Conservation (phyloP, 148 eudicot genomes). For the Fallopia convolvulus region DNA sequence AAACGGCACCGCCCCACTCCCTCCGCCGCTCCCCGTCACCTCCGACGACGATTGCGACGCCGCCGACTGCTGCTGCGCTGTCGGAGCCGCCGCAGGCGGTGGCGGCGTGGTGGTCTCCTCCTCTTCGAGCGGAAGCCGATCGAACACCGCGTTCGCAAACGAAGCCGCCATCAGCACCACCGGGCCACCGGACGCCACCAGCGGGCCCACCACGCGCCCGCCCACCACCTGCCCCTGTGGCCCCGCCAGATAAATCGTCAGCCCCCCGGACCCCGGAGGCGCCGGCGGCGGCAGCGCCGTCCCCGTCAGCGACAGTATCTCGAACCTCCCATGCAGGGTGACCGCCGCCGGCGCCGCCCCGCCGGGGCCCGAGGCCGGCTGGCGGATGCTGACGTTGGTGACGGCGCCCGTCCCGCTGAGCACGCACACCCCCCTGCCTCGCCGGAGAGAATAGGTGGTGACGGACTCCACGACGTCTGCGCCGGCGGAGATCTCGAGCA, state of each 20-base stretch:
- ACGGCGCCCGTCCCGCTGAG: constrained; percentile 30
- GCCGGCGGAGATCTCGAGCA: constrained; percentile 25
- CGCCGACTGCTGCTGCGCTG: constrained; percentile 14
- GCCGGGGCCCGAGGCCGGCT: constrained; percentile 18
- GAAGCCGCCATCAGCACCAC: constrained; percentile 17
- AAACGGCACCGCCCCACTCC: constrained; percentile 13
- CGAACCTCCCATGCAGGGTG: constrained; percentile 34
- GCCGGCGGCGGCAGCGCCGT: constrained; percentile 23
- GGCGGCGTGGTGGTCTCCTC: background rate
- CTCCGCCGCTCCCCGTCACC: constrained; percentile 23
- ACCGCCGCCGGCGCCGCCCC: constrained; percentile 15
- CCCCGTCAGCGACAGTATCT: constrained; percentile 28
- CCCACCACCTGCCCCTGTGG: constrained; percentile 20
- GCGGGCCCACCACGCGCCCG: constrained; percentile 15
- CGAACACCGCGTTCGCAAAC: constrained; percentile 17
- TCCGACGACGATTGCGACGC: constrained; percentile 32
- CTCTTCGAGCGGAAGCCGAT: constrained; percentile 23
- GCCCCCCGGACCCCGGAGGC: constrained; percentile 13
- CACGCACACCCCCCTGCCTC: constrained; percentile 33
- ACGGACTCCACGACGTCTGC: constrained; percentile 30
- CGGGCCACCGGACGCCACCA: constrained; percentile 12
- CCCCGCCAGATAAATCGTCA: constrained; percentile 13
- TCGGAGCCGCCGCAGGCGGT: background rate
- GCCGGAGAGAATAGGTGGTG: constrained; percentile 20
- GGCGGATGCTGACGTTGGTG: constrained; percentile 28